Percentiles rank a stretch among this genome's conserved stretches.
These are phyloP conservation scores for Gleditsia sinensis DNA, from an alignment of 306 rosid species.

Conservation along the genomic window DNA sequence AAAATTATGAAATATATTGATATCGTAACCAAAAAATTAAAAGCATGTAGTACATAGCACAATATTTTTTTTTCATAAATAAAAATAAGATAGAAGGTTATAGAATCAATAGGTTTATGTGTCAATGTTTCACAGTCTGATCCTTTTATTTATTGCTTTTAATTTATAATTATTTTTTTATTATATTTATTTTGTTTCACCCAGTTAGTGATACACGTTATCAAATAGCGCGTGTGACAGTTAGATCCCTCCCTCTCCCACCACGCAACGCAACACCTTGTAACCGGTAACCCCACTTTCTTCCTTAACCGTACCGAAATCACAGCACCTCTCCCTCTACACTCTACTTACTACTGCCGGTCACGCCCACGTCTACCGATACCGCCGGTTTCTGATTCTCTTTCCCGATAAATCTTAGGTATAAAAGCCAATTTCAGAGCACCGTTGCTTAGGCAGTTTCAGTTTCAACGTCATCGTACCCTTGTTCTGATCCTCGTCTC, in stretches of 20 bases:
- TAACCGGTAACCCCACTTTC: conserved; percentile 32
- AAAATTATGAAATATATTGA: no score
- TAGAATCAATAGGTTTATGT: background rate
- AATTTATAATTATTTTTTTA: background rate
- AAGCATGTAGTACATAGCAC: no score
- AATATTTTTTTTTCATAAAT: no score
- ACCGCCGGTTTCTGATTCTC: conserved; percentile 42
- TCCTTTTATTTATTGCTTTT: background rate
- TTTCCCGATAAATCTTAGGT: conserved; percentile 16
- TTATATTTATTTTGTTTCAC: background rate
- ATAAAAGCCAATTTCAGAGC: conserved; percentile 9
- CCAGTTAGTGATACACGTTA: background rate
- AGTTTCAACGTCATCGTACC: conserved; percentile 48
- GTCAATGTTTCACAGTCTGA: background rate
- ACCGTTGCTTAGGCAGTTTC: background rate
- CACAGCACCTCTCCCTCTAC: background rate
- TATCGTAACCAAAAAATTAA: no score
- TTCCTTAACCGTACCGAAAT: background rate
- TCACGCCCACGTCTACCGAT: conserved; percentile 33
- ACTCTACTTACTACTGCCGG: conserved; percentile 57
- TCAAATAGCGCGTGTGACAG: conserved; percentile 18
- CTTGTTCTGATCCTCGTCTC: conserved; percentile 10
- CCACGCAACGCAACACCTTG: conserved; percentile 55
- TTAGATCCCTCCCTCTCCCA: conserved; percentile 32
- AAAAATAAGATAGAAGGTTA: no score